These are phyloP conservation scores for Clarireedia paspali DNA, from an alignment of 2,329 filamentous ascomycete genomes.

Conservation along the genomic window DNA sequence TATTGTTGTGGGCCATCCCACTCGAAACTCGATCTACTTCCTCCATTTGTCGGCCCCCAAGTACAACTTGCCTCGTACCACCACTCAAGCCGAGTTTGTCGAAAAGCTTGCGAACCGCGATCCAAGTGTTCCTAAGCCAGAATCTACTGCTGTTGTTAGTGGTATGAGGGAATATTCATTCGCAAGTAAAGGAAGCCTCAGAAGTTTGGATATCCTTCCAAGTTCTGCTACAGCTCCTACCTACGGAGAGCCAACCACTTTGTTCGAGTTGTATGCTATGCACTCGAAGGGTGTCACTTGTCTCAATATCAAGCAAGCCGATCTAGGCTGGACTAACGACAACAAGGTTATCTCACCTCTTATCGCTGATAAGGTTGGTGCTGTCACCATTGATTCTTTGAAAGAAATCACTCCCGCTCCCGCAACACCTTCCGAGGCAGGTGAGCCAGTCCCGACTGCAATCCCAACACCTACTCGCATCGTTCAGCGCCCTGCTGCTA, in stretches of 20 bases:
- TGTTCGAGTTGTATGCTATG: slow-evolving; percentile 96
- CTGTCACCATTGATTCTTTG: slow-evolving; percentile 63
- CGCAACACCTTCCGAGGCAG: neutral
- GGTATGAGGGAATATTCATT: slow-evolving; percentile 95
- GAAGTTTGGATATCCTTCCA: slow-evolving; percentile 83
- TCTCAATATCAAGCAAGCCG: slow-evolving; percentile 74
- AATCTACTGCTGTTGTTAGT: slow-evolving; percentile 95
- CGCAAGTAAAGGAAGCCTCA: slow-evolving; percentile 73
- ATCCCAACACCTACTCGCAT: slow-evolving; percentile 22
- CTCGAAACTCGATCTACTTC: slow-evolving; percentile 95
- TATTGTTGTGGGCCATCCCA: slow-evolving; percentile 91
- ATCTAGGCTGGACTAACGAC: slow-evolving; percentile 86
- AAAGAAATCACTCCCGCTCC: slow-evolving; percentile 36
- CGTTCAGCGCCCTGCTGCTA: slow-evolving; percentile 21
- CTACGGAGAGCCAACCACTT: slow-evolving; percentile 55
- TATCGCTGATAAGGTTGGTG: slow-evolving; percentile 65
- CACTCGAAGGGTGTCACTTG: slow-evolving; percentile 96
- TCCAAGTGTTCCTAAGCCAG: slow-evolving; percentile 68
- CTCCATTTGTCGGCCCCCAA: slow-evolving; percentile 90
- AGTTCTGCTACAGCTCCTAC: slow-evolving; percentile 57
- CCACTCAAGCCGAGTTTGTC: slow-evolving; percentile 86
- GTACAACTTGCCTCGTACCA: slow-evolving; percentile 69
- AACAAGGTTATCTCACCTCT: slow-evolving; percentile 78
- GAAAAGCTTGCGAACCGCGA: slow-evolving; percentile 68
- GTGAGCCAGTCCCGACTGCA: slow-evolving; percentile 12